phyloP scores from a whole-genome alignment of 2,329 filamentous ascomycete species.

The Capronia epimyces region DNA sequence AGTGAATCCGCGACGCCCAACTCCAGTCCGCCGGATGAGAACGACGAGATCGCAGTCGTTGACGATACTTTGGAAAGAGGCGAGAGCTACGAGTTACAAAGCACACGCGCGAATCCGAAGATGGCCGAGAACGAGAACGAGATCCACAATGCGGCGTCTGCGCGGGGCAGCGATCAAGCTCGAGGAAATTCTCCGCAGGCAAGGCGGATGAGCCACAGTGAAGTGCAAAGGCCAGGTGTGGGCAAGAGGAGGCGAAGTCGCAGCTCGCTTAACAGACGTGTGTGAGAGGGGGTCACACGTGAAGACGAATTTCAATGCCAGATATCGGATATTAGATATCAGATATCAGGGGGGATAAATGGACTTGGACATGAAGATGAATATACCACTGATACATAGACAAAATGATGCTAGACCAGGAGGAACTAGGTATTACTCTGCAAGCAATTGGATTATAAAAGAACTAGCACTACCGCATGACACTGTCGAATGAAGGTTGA shows the following conservation, averaged over 20 bases:
- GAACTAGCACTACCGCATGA: no score
- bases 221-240: conserved; percentile 9
- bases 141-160: not conserved
- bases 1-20: conserved; percentile 27
- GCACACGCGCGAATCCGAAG: conserved; percentile 3
- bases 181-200: not conserved
- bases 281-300: not conserved
- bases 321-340: not conserved
- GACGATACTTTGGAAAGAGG: conserved; percentile 41
- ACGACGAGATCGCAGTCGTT: conserved; percentile 26
- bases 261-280: conserved; percentile 13
- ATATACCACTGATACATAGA: no score
- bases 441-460: no score
- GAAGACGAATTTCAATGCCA: no score
- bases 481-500: no score
- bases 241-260: conserved; percentile 20
- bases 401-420: no score
- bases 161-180: conserved; percentile 9
- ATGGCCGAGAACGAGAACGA: not conserved
- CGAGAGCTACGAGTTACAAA: conserved; percentile 36
- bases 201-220: conserved; percentile 20
- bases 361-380: no score
- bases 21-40: conserved; percentile 13
- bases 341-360: not conserved
- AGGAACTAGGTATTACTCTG: no score